Evolutionary conservation across 768 basidiomycete genomes (phyloP), one percentile per base, ranked within the genome.

Genomic region (Gloeophyllum trabeum): DNA sequence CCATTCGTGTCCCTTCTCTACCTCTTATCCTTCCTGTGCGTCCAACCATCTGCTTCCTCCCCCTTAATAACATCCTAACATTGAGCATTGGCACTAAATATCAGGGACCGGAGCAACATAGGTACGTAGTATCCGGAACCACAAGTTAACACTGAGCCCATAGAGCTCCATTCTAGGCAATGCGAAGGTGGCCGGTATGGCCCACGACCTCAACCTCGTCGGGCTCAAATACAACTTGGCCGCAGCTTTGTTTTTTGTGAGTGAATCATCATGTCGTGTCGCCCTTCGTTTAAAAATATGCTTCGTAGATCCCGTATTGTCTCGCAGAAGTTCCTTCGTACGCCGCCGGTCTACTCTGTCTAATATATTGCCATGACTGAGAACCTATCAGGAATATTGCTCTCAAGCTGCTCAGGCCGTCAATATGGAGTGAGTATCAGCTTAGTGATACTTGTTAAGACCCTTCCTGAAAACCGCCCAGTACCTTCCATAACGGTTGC

Each of bases 141-240:
- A 18, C 4, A 14, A 19, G 7, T 3, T 20, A 13, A 24, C 26
- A 10, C 18, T 26, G 18, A 14, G 28, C 26, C 14, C 13, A 24
- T 12, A 25, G 24, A 30, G 24, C 23, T 6, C 6, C 23, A 24
- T 16, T 13, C 20, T 37, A 7, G 50, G 42, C 18, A 49, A 49
- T 49, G 50, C 50, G 25, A 57, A 55, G 53, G 61, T 74, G 20
- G 70, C 70, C 5, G 69, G 69, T 14, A 62, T 71, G 67, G 52
- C 60, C 13, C 47, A 41, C 1, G 65, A 70, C 44, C 48, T 65
- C 35, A 21, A 61, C 18, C 57, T 65, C 19, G 43, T 52, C 10
- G 62, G 63, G 1, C 50, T 61, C 22, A 50, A 46, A 25, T 65
- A 65, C 41, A 66, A 65, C 38, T 59, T 50, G 13, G 63, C 57